These are phyloP conservation scores for Erucastrum elatum DNA, from an alignment of 345 rosid genomes.

Conservation along the genomic window DNA sequence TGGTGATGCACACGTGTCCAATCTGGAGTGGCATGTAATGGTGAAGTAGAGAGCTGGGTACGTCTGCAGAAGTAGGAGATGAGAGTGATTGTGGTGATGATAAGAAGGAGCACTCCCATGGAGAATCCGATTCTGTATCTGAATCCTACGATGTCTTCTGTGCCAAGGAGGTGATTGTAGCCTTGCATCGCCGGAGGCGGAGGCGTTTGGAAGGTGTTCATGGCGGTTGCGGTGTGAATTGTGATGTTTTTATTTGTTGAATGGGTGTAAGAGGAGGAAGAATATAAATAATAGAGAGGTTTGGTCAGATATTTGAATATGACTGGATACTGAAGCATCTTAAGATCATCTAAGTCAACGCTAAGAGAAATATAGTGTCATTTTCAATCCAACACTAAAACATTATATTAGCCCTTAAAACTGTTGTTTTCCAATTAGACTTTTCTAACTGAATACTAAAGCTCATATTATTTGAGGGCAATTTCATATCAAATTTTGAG, in stretches of 20 bases:
- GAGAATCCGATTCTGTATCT: slow-evolving; percentile 55
- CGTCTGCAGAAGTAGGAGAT: slow-evolving; percentile 54
- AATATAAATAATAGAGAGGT: slow-evolving; percentile 24
- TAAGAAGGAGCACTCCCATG: slow-evolving; percentile 48
- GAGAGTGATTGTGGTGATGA: slow-evolving; percentile 51
- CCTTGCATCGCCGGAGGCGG: slow-evolving; percentile 12
- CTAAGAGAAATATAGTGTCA: neutral
- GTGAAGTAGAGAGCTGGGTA: slow-evolving; percentile 31
- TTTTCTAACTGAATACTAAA: neutral
- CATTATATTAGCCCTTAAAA: too few species aligned
- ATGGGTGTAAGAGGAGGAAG: neutral
- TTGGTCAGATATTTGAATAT: slow-evolving; percentile 24
- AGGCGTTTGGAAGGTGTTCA: slow-evolving; percentile 30
- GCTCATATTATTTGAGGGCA: neutral
- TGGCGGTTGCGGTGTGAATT: neutral
- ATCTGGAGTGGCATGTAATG: slow-evolving; percentile 8
- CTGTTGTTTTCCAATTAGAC: neutral
- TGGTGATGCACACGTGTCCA: slow-evolving; percentile 28
- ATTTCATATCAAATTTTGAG: neutral
- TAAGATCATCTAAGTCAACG: slow-evolving; percentile 34
- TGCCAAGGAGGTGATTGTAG: slow-evolving; percentile 33
- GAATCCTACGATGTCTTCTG: slow-evolving; percentile 45
- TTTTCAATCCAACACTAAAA: neutral
- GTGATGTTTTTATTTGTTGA: neutral
- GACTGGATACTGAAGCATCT: slow-evolving; percentile 20